These are phyloP conservation scores for Diospyros lotus DNA, from an alignment of 148 eudicot genomes.

Conservation along the genomic window DNA sequence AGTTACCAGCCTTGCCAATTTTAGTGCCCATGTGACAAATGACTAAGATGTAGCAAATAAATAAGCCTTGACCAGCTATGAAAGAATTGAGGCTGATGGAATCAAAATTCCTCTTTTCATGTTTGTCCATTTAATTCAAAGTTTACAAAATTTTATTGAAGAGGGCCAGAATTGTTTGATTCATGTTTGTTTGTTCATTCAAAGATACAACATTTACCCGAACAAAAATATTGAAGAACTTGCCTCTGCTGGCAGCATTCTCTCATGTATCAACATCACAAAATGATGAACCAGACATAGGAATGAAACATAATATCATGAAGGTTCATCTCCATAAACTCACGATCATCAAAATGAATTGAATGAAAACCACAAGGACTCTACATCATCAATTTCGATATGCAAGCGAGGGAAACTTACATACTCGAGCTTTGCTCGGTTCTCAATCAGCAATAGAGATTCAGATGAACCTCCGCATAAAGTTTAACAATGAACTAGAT, in stretches of 20 bases:
- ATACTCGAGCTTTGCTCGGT: constrained; percentile 14
- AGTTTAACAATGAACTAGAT: constrained; percentile 10
- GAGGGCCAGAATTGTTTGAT: too few species aligned
- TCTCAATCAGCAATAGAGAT: constrained; percentile 2
- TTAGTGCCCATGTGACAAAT: too few species aligned
- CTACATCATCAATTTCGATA: constrained; percentile 15
- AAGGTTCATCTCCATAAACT: not conserved
- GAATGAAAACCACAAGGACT: constrained; percentile 11
- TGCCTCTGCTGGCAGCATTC: not conserved
- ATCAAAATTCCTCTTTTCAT: too few species aligned
- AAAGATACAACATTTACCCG: too few species aligned
- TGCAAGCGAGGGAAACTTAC: constrained; percentile 23
- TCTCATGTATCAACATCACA: not conserved
- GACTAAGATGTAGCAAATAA: too few species aligned
- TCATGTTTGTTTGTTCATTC: too few species aligned
- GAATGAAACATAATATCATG: not conserved
- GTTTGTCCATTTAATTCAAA: too few species aligned
- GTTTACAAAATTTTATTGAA: too few species aligned
- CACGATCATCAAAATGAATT: not conserved
- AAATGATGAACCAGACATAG: not conserved
- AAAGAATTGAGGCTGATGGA: too few species aligned
- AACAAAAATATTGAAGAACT: too few species aligned
- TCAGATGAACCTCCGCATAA: not conserved
- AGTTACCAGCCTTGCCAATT: too few species aligned
- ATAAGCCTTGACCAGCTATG: too few species aligned